Conservation (phyloP, 1,284 basidiomycete genomes). For the Phylloporus sp. region DNA sequence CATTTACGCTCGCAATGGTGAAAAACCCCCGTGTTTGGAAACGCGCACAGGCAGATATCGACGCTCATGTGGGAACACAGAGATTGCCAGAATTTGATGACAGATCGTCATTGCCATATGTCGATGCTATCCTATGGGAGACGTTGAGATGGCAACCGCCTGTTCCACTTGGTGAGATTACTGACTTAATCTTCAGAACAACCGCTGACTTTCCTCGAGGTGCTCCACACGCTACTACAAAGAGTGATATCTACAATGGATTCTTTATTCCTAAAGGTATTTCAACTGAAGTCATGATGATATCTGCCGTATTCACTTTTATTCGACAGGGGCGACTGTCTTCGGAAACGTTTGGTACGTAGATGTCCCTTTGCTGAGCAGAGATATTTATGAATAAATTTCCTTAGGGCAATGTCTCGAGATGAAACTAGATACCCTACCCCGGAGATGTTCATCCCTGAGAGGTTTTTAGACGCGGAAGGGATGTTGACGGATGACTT, state of each 20-base stretch:
- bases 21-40: constrained; percentile 39
- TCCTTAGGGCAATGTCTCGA: constrained; percentile 34
- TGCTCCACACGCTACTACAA: constrained; percentile 22
- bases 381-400: too few species aligned
- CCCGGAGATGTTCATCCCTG: constrained; percentile 32
- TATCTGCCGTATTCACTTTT: neutral
- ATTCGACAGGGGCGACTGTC: constrained; percentile 16
- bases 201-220: constrained; percentile 13
- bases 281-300: too few species aligned
- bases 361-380: too few species aligned
- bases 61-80: constrained; percentile 42
- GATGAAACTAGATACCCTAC: constrained; percentile 33
- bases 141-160: constrained; percentile 30
- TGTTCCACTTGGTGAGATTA: constrained; percentile 30
- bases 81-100: constrained; percentile 49
- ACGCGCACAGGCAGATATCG: constrained; percentile 47
- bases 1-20: constrained; percentile 43
- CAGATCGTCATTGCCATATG: constrained; percentile 43
- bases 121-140: constrained; percentile 47
- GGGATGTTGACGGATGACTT: constrained; percentile 28
- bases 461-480: constrained; percentile 31
- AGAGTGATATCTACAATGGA: constrained; percentile 35
- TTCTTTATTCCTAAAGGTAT: constrained; percentile 39
- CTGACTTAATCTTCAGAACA: neutral
- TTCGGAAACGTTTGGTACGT: constrained; percentile 26